Conservation (phyloP, 2,329 filamentous ascomycete genomes). For the Diaporthe vexans region DNA sequence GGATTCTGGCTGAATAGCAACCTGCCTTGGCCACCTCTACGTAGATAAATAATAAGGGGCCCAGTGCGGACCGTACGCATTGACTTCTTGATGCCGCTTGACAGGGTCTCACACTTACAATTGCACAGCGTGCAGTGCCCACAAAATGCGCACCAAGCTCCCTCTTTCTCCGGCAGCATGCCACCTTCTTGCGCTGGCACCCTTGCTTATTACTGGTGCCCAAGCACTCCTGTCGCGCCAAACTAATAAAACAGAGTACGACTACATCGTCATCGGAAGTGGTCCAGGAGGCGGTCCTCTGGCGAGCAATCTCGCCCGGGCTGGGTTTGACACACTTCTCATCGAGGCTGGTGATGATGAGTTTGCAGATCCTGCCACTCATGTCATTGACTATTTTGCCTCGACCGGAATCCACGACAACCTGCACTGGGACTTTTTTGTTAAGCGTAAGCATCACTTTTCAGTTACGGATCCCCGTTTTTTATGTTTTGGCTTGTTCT, state of each 20-base stretch:
- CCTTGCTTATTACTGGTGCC: not conserved
- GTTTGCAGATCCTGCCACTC: conserved; percentile 11
- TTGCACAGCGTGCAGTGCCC: not conserved
- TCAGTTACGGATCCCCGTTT: no score
- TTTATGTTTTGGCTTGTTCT: no score
- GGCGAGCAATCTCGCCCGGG: conserved; percentile 25
- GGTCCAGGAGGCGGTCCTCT: conserved; percentile 31
- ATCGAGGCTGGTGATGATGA: conserved; percentile 72
- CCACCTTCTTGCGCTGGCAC: not conserved
- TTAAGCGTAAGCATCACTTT: conserved; percentile 52
- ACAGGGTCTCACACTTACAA: not conserved
- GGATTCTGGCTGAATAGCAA: not conserved
- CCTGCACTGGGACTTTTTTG: conserved; percentile 54
- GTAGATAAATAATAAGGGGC: conserved; percentile 6
- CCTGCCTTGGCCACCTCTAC: not conserved
- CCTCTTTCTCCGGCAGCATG: conserved; percentile 4
- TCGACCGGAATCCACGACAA: conserved; percentile 46
- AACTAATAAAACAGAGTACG: conserved; percentile 15
- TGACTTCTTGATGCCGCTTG: not conserved
- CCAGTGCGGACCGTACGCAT: not conserved
- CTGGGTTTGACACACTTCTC: conserved; percentile 9
- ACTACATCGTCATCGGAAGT: conserved; percentile 34
- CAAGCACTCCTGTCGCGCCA: not conserved
- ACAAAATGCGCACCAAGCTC: not conserved
- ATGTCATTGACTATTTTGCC: conserved; percentile 56